Evolutionary conservation across 1,284 basidiomycete species (phyloP).

Genomic region (Apiotrichum brassicae): DNA sequence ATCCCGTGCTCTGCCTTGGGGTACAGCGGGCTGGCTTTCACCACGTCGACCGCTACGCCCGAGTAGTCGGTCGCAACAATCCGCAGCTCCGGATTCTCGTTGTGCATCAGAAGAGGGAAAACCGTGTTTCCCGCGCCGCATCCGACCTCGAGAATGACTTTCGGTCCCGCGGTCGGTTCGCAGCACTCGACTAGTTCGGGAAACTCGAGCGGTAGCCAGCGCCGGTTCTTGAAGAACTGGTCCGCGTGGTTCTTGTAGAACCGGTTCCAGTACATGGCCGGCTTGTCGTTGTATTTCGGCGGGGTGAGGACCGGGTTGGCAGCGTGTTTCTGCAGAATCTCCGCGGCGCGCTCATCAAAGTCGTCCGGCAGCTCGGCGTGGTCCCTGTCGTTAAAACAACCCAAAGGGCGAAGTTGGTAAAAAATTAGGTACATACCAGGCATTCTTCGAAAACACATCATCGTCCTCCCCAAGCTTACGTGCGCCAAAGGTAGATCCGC

Average conservation of each 20-base stretch:
- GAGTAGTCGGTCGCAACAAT: constrained; percentile 88
- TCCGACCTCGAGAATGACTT: constrained; percentile 72
- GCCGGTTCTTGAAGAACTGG: constrained; percentile 80
- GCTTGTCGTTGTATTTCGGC: constrained; percentile 34
- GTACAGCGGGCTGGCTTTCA: constrained; percentile 74
- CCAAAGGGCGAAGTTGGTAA: no score
- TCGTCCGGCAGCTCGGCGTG: constrained; percentile 77
- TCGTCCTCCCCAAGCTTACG: constrained; percentile 36
- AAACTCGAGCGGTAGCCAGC: constrained; percentile 92
- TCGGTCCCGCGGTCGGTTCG: constrained; percentile 64
- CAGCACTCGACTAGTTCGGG: constrained; percentile 70
- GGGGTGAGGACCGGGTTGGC: constrained; percentile 59
- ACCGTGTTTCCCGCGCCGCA: constrained; percentile 92
- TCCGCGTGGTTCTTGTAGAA: constrained; percentile 76
- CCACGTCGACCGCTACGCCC: constrained; percentile 79
- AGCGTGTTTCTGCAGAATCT: constrained; percentile 63
- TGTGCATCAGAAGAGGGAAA: constrained; percentile 76
- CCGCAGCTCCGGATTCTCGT: constrained; percentile 69
- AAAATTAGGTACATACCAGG: constrained; percentile 44
- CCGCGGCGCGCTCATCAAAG: constrained; percentile 61
- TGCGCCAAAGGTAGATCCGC: constrained; percentile 40
- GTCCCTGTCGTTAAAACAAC: constrained; percentile 56
- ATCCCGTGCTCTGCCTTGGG: constrained; percentile 59
- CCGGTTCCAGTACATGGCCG: constrained; percentile 62
- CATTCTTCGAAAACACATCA: constrained; percentile 45